Conservation (phyloP, 192 early-diverging fungal genomes). For the Backusella australiensis region DNA sequence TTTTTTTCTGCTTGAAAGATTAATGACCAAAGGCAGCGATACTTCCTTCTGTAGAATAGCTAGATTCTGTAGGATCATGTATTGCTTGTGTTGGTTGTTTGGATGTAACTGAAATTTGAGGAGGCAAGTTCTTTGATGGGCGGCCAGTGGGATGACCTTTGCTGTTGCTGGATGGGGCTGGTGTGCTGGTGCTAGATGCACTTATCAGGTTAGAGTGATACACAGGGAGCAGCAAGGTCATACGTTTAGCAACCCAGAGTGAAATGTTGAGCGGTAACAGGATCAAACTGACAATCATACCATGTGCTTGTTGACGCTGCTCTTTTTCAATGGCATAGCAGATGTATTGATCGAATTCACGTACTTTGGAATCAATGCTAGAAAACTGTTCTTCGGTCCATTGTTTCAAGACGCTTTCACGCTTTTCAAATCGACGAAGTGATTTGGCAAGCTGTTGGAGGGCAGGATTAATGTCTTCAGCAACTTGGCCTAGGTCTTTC, state of each 20-base stretch:
- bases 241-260: constrained; percentile 28
- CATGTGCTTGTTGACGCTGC: constrained; percentile 37
- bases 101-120: not conserved
- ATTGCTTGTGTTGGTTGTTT: not conserved
- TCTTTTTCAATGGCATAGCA: constrained; percentile 52
- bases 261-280: constrained; percentile 55
- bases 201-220: constrained; percentile 13
- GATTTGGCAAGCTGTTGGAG: constrained; percentile 52
- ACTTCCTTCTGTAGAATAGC: constrained; percentile 9
- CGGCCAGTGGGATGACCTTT: not conserved
- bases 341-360: constrained; percentile 53
- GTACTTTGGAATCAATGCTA: constrained; percentile 48
- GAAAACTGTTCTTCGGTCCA: constrained; percentile 55
- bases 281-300: constrained; percentile 33
- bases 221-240: constrained; percentile 28
- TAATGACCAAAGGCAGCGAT: constrained; percentile 5
- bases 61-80: not conserved
- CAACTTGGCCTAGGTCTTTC: constrained; percentile 45
- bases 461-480: constrained; percentile 49
- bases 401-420: constrained; percentile 45
- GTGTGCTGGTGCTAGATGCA: not conserved
- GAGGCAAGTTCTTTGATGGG: not conserved
- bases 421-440: constrained; percentile 54
- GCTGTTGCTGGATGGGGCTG: not conserved
- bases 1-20: not conserved